Conservation (phyloP, 1,284 basidiomycete genomes). For the Ceratobasidium sp. region DNA sequence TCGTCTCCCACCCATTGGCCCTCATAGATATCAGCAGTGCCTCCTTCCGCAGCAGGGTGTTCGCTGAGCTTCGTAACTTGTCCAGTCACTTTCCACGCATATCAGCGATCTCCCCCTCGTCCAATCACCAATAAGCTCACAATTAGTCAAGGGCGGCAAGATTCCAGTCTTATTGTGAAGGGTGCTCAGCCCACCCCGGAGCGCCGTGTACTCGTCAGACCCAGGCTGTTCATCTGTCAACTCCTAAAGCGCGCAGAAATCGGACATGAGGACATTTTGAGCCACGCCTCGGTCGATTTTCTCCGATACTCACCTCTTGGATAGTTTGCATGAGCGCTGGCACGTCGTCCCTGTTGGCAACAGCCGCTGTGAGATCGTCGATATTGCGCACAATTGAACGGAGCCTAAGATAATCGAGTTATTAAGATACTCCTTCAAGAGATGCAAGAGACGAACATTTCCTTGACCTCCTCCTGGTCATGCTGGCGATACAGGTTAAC, state of each 20-base stretch:
- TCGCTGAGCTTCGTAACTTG: slow-evolving; percentile 20
- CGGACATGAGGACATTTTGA: neutral
- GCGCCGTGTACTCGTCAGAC: slow-evolving; percentile 5
- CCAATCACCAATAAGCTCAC: neutral
- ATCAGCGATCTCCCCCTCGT: neutral
- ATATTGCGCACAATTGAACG: neutral
- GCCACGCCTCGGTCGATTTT: too few relatives aligned
- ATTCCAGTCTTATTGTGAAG: slow-evolving; percentile 17
- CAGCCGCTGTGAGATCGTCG: slow-evolving; percentile 16
- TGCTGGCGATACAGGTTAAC: slow-evolving; percentile 6
- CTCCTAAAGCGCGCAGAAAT: neutral
- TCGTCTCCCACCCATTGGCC: slow-evolving; percentile 26
- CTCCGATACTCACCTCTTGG: slow-evolving; percentile 4
- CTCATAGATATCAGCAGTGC: slow-evolving; percentile 12
- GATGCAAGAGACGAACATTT: slow-evolving; percentile 12
- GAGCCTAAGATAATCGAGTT: slow-evolving; percentile 3
- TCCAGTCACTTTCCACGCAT: slow-evolving; percentile 1
- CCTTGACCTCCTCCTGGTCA: slow-evolving; percentile 11
- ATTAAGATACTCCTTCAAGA: too few relatives aligned
- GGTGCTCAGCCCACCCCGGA: slow-evolving; percentile 31
- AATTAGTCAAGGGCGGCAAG: neutral
- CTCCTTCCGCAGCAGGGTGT: neutral
- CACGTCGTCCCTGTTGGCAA: slow-evolving; percentile 19
- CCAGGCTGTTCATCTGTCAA: slow-evolving; percentile 19
- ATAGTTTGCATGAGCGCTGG: slow-evolving; percentile 7